Base-by-base conservation (phyloP, 2,329 filamentous ascomycete genomes). In the Fusarium dimerum region DNA sequence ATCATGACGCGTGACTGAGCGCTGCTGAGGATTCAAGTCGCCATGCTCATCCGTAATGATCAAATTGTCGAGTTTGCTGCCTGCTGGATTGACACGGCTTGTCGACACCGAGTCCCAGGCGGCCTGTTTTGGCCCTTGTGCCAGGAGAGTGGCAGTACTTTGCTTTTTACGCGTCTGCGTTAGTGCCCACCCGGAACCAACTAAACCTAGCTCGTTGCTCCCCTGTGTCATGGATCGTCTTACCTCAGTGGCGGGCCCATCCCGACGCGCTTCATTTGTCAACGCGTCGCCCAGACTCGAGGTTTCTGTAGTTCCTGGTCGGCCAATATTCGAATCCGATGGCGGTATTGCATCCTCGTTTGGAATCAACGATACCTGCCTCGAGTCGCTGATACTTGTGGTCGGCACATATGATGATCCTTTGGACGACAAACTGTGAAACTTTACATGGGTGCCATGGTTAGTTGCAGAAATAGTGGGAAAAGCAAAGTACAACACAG, bases 131-230 rank as follows among this genome's bases (percentile, higher is more conserved):
- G 45, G 39, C 40, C 45, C 53, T 47, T 51, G 48, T 40, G 50
- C 40, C 52, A 59, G 26, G 26, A 50, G 50, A 50, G 54, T 40
- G 48, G 43, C 52, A 57, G 43, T 50, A 57, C 48, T 51, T 66
- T 66, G 63, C 63, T 66, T 66, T 63, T 65, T 26, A 26, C 20
- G 57, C 43, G 52, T 45, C 40, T 50, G 53, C 48, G 56, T 65
- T 63, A 62, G 60, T 63, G 60, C 63, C 20, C 62, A 66, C 50
- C 63, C 63, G 45, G 30, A 63, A 55, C 54, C 29, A 20, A 26
- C 20, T 26, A 26, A 26, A 26, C 20, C 32, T 50, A 52, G 48
- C 41, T 43, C 26, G 44, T n/a, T 41, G 45, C 45, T 61, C 61
- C 59, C 61, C 59, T 64, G 60, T 60, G 63, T 54, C 54, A 49